Evolutionary conservation across 169 alveolate genomes (phyloP).

Genomic region (Plasmodium sp.): DNA sequence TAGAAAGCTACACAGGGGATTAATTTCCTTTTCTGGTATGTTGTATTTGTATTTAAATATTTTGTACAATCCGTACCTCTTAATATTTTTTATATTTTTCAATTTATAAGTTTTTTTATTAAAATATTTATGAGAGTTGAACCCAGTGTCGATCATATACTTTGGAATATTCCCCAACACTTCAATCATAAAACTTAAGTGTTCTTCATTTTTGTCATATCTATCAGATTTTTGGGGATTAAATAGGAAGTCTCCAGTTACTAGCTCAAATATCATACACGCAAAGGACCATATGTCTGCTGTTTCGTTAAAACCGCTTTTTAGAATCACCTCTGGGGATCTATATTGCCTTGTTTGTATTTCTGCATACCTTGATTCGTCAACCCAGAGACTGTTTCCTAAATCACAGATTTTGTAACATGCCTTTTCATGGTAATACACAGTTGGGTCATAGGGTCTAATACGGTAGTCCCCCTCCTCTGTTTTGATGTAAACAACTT

Average conservation of each 20-base stretch:
- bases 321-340: slow-evolving; percentile 98
- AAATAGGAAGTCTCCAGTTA: slow-evolving; percentile 98
- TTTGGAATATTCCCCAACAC: slow-evolving; percentile 93
- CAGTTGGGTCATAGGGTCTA: slow-evolving; percentile 79
- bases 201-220: slow-evolving; percentile 80
- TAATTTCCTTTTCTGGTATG: slow-evolving; percentile 88
- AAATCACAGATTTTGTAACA: slow-evolving; percentile 95
- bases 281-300: slow-evolving; percentile 99
- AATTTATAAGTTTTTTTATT: slow-evolving; percentile 30
- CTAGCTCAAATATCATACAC: slow-evolving; percentile 97
- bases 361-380: slow-evolving; percentile 96
- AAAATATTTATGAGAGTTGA: slow-evolving; percentile 76
- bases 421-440: slow-evolving; percentile 84
- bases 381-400: slow-evolving; percentile 99
- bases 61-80: slow-evolving; percentile 86
- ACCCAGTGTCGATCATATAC: slow-evolving; percentile 88
- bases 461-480: slow-evolving; percentile 77
- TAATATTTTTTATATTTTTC: slow-evolving; percentile 75
- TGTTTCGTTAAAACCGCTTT: slow-evolving; percentile 94
- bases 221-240: slow-evolving; percentile 94
- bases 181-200: slow-evolving; percentile 89
- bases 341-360: slow-evolving; percentile 98
- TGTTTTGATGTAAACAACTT: slow-evolving; percentile 77
- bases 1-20: slow-evolving; percentile 86
- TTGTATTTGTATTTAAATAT: slow-evolving; percentile 90